Base-by-base conservation (phyloP, 2,329 filamentous ascomycete genomes). In the Aureobasidium leucospermi region DNA sequence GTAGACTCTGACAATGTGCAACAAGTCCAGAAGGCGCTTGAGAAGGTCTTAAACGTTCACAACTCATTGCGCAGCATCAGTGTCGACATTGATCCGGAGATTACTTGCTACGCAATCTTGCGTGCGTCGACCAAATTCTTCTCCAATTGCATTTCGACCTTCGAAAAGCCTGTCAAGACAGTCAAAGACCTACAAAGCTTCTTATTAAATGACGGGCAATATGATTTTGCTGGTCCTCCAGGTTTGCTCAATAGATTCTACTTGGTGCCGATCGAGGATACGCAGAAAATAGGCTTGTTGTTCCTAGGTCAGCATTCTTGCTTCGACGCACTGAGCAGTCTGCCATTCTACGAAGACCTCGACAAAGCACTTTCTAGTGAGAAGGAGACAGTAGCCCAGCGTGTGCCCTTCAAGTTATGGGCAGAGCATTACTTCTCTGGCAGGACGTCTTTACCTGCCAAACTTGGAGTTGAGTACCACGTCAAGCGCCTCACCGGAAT, bases 201-300 rank as follows among this genome's bases (percentile, higher is more conserved):
- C 7, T 57, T 68, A 9, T 63, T 69, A 3, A 62, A 68, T 31
- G 63, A 70, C 59, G 65, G 65, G 10, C 59, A 65, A 28, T 63
- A 68, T 38, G 69, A 70, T 61, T 67, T 64, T 39, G 68, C 68
- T 6, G 64, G 61, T 19, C 57, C 65, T 36, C 67, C 67, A 8
- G 69, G 69, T 6, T 68, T 67, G 10, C 63, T 70, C 4, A 64
- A 68, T 45, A 60, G 64, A 38, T 67, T 70, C 23, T 67, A 69
- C 55, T 46, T 70, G 47, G 67, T 67, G n/a, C 64, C 61, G 11
- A 62, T 70, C 9, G 61, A 63, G 4, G 63, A 62, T 16, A 23
- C 42, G 42, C 16, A 46, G 28, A 11, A 28, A 6, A 16, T 28
- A 13, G 62, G 58, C 1, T 15, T 64, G n/a, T 32, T 64, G 8